Conservation (phyloP, 257 asterid species). For the Solanum arcanum region DNA sequence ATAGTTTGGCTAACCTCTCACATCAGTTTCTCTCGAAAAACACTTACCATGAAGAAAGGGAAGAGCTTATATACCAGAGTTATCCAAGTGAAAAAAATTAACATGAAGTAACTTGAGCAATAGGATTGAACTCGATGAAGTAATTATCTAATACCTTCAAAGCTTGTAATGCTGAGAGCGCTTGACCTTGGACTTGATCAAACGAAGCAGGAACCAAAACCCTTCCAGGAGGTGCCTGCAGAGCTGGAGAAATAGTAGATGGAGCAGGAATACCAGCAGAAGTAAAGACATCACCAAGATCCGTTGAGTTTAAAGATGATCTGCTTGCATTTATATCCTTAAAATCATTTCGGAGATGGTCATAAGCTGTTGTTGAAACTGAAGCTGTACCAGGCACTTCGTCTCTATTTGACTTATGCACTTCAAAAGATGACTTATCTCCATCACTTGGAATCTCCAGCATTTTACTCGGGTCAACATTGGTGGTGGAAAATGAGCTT, state of each 20-base stretch:
- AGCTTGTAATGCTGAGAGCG: conserved; percentile 82
- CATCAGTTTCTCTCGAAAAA: background rate
- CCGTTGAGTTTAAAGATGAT: conserved; percentile 29
- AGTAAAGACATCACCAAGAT: conserved; percentile 44
- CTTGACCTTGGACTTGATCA: conserved; percentile 89
- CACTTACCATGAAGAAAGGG: background rate
- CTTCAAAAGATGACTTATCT: conserved; percentile 20
- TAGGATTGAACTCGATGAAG: background rate
- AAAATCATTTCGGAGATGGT: conserved; percentile 23
- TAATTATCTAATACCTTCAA: conserved; percentile 27
- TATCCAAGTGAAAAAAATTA: background rate
- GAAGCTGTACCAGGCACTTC: conserved; percentile 20
- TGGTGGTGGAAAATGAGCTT: conserved; percentile 23
- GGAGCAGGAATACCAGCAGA: conserved; percentile 97
- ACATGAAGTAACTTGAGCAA: background rate
- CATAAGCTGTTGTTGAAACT: conserved; percentile 27
- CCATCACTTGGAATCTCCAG: conserved; percentile 23
- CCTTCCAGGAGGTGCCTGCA: conserved; percentile 67
- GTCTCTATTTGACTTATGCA: conserved; percentile 16
- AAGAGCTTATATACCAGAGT: background rate
- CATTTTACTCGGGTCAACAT: conserved; percentile 5
- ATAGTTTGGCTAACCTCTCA: background rate
- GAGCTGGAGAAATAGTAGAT: conserved; percentile 65
- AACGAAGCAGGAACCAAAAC: conserved; percentile 90
- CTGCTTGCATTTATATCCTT: conserved; percentile 24